Base-by-base conservation (phyloP, 768 basidiomycete species). In the Lactifluus hygrophoroides region DNA sequence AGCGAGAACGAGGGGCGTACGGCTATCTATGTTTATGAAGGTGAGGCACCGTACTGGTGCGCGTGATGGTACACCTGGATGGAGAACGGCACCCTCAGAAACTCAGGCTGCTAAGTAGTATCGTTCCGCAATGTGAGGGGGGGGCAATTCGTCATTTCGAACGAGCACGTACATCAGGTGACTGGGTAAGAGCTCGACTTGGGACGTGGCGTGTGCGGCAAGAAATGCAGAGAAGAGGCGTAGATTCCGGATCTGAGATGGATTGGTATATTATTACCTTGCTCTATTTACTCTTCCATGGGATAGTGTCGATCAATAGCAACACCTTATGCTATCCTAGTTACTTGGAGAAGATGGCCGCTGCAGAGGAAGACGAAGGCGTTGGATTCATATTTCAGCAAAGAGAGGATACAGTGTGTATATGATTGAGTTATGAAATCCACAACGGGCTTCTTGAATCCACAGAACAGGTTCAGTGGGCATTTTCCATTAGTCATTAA, bases 401-500 rank as follows among this genome's bases (percentile, higher is more conserved):
- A n/a, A n/a, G n/a, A n/a, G n/a, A 40, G 46, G n/a, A n/a, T 17
- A 40, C 27, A 23, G 11, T 40, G 11, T 30, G 63, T 66, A 64
- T 69, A 64, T 43, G 57, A 63, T 17, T 66, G 63, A 9, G 53
- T 54, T 49, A 71, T 63, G 60, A 71, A 71, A 57, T 68, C 65
- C 5, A 63, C 65, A 16, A 73, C 67, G 35, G 71, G 50, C 25
- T 65, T 65, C 66, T 71, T 76, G 70, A 84, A 85, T 61, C 83
- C 83, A 32, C n/a, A n/a, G 17, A 37, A 34, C 13, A 49, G 34
- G 9, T 25, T 54, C 44, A 52, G 23, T 21, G 23, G 14, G 34
- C 42, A 17, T 35, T 35, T 13, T 4, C 28, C n/a, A n/a, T n/a
- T n/a, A n/a, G n/a, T 35, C 8, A 17, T 8, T 17, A 34, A 56